Conservation (phyloP, 164 flowering plant species). For the Vitis rotundifolia region DNA sequence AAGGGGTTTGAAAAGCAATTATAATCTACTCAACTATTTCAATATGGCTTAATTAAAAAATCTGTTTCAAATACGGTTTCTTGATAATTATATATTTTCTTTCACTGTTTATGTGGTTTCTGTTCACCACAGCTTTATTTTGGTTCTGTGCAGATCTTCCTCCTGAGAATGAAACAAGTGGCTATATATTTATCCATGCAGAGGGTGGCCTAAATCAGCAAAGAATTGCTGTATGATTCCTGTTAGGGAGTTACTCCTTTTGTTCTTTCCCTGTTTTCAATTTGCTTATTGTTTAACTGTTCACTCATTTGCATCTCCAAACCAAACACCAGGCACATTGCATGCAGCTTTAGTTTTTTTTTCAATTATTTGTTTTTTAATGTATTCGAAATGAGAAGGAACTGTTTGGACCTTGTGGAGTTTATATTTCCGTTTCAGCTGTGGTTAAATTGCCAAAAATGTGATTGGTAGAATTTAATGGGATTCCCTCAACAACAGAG, state of each 20-base stretch:
- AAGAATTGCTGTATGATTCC: conserved; percentile 82
- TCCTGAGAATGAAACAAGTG: conserved; percentile 87
- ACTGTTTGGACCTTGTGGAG: no score
- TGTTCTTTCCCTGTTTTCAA: conserved; percentile 3
- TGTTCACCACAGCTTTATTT: neutral
- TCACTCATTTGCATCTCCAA: neutral
- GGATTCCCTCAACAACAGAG: no score
- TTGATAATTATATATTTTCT: neutral
- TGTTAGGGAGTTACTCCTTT: neutral
- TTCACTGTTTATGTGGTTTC: neutral
- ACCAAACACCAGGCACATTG: neutral
- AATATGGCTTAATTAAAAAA: neutral
- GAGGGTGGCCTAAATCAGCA: conserved; percentile 99
- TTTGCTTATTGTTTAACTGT: neutral
- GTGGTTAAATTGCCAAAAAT: no score
- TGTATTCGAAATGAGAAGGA: no score
- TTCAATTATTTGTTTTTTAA: no score
- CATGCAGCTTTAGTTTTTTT: no score
- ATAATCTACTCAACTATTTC: neutral
- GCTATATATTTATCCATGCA: conserved; percentile 94
- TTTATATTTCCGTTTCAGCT: no score
- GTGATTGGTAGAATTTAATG: no score
- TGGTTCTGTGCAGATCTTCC: conserved; percentile 67
- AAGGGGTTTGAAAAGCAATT: neutral
- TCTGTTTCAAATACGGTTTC: no score